phyloP scores from a whole-genome alignment of 2,329 filamentous ascomycete species.

The Pseudogymnoascus sp. region DNA sequence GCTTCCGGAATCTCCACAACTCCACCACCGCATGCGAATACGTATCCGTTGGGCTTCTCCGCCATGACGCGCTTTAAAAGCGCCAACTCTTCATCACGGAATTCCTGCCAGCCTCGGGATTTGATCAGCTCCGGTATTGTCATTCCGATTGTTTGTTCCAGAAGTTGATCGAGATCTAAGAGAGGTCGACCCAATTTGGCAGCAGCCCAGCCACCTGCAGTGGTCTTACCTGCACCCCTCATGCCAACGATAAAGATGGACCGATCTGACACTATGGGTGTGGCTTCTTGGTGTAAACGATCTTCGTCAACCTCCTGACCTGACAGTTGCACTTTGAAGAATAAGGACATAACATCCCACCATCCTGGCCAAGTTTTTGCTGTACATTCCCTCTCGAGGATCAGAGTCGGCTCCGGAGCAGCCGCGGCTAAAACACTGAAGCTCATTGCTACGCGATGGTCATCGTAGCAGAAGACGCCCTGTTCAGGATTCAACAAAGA shows the following conservation, averaged over 20 bases:
- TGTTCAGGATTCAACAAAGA: constrained; percentile 47
- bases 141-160: constrained; percentile 65
- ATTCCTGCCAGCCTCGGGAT: constrained; percentile 73
- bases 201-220: constrained; percentile 78
- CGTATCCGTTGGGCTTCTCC: constrained; percentile 63
- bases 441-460: constrained; percentile 97
- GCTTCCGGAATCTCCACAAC: constrained; percentile 80
- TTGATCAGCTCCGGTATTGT: constrained; percentile 82
- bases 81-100: constrained; percentile 68
- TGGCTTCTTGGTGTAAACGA: constrained; percentile 29
- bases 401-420: constrained; percentile 60
- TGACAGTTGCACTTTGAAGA: constrained; percentile 67
- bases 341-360: constrained; percentile 82
- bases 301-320: constrained; percentile 49
- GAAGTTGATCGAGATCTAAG: constrained; percentile 77
- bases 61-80: constrained; percentile 65
- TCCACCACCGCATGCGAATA: constrained; percentile 91
- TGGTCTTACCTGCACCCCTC: constrained; percentile 95
- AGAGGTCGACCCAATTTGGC: constrained; percentile 66
- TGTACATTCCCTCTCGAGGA: constrained; percentile 85
- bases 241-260: constrained; percentile 95
- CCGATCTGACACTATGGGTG: constrained; percentile 36
- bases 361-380: constrained; percentile 98
- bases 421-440: constrained; percentile 80
- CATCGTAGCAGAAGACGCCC: constrained; percentile 86